Conservation (phyloP, 2,329 filamentous ascomycete genomes). For the Ceratocystis variospora region DNA sequence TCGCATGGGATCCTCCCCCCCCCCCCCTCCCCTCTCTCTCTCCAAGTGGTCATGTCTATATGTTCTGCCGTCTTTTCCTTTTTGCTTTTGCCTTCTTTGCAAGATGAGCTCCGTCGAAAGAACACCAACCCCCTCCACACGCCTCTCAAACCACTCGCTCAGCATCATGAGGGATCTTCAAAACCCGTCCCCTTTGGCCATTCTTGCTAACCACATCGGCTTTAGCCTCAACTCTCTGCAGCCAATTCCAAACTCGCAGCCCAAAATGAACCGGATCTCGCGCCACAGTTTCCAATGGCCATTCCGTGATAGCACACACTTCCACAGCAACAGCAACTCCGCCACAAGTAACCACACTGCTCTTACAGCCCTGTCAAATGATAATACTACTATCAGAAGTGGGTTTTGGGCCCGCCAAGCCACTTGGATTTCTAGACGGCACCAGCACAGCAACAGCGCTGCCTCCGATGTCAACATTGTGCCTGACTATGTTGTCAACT, state of each 20-base stretch:
- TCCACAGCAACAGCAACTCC: conserved; percentile 11
- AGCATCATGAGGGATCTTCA: conserved; percentile 1
- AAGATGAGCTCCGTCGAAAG: not conserved
- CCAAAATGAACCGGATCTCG: conserved; percentile 7
- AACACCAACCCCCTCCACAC: not conserved
- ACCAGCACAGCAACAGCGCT: conserved; percentile 22
- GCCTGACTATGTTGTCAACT: conserved; percentile 43
- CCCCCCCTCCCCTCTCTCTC: not conserved
- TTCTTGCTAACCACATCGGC: conserved; percentile 12
- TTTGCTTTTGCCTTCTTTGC: not conserved
- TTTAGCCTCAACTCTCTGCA: conserved; percentile 11
- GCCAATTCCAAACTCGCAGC: conserved; percentile 2
- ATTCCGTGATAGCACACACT: conserved; percentile 18
- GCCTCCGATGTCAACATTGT: conserved; percentile 34
- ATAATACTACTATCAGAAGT: conserved; percentile 11
- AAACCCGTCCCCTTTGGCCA: conserved; percentile 2
- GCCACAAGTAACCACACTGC: conserved; percentile 15
- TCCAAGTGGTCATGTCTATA: not conserved
- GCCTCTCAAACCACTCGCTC: not conserved
- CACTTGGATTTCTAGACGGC: conserved; percentile 9
- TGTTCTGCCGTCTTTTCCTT: not conserved
- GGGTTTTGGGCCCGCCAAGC: conserved; percentile 17
- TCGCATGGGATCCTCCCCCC: not conserved
- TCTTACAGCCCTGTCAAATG: not conserved
- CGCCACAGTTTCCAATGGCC: conserved; percentile 19